Percentiles rank a stretch among this genome's conserved stretches.
phyloP scores from a whole-genome alignment of 768 basidiomycete genomes.

The Panellus pusillus region DNA sequence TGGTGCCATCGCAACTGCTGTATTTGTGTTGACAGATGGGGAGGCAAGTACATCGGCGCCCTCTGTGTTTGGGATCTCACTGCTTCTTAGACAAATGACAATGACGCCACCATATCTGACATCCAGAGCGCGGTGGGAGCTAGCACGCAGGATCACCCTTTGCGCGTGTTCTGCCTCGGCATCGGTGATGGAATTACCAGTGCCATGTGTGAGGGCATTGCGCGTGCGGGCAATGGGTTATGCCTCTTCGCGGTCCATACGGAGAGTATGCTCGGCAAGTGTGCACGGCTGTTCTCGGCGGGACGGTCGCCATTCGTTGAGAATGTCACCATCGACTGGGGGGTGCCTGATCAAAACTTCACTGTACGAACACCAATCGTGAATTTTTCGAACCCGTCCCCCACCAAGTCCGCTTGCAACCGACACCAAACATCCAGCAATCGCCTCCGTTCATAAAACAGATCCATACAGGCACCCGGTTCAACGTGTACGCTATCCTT shows the following conservation, averaged over 20 bases:
- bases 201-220: conserved; percentile 54
- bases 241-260: conserved; percentile 45
- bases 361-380: conserved; percentile 15
- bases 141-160: conserved; percentile 24
- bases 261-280: conserved; percentile 50
- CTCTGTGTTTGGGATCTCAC: background rate
- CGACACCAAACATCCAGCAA: conserved; percentile 36
- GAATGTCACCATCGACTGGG: conserved; percentile 53
- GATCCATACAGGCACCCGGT: conserved; percentile 37
- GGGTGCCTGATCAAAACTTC: conserved; percentile 30
- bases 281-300: conserved; percentile 49
- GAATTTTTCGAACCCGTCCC: conserved; percentile 18
- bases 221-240: conserved; percentile 51
- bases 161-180: conserved; percentile 59
- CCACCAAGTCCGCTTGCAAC: conserved; percentile 25
- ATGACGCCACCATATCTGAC: conserved; percentile 21
- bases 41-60: conserved; percentile 28
- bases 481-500: conserved; percentile 36
- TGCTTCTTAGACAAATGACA: conserved; percentile 22
- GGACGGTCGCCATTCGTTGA: conserved; percentile 48
- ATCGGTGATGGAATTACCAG: conserved; percentile 53
- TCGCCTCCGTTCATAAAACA: conserved; percentile 31
- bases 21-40: conserved; percentile 65
- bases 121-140: conserved; percentile 33
- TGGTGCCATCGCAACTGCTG: conserved; percentile 30